Evolutionary conservation across 441 rosid genomes (phyloP).

Genomic region (Aleurites moluccanus): DNA sequence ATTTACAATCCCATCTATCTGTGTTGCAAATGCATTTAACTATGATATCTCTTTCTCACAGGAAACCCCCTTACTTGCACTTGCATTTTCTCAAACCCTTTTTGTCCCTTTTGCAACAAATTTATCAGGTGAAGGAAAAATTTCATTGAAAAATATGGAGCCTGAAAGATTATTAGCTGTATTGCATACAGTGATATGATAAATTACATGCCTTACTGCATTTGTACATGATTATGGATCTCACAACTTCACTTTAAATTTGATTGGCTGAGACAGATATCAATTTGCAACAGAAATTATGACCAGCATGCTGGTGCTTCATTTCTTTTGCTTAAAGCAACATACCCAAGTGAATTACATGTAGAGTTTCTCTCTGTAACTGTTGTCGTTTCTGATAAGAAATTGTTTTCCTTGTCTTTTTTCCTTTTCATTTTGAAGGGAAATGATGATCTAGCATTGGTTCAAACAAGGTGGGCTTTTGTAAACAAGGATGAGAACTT

Average conservation of each 20-base stretch:
- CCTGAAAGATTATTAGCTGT: background rate
- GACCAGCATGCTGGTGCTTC: background rate
- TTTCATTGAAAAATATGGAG: background rate
- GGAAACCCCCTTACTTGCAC: background rate
- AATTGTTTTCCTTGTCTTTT: background rate
- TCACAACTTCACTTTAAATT: too few relatives aligned
- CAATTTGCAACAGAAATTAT: background rate
- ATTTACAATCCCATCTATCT: background rate
- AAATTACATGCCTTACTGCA: background rate
- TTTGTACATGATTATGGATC: background rate
- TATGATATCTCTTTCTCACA: background rate
- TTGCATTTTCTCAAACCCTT: background rate
- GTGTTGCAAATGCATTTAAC: background rate
- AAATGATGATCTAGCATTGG: constrained; percentile 72
- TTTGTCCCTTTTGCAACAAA: background rate
- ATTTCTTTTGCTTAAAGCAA: background rate
- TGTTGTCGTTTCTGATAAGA: background rate
- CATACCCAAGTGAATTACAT: background rate
- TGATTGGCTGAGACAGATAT: too few relatives aligned
- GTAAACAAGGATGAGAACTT: constrained; percentile 94
- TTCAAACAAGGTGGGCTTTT: constrained; percentile 88
- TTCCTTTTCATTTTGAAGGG: constrained; percentile 45
- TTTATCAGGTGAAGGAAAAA: background rate
- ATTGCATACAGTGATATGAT: background rate
- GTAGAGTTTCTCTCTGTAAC: background rate